Evolutionary conservation across 768 basidiomycete genomes (phyloP), one percentile per base, ranked within the genome.

Genomic region (Xerocomellus intermedius): DNA sequence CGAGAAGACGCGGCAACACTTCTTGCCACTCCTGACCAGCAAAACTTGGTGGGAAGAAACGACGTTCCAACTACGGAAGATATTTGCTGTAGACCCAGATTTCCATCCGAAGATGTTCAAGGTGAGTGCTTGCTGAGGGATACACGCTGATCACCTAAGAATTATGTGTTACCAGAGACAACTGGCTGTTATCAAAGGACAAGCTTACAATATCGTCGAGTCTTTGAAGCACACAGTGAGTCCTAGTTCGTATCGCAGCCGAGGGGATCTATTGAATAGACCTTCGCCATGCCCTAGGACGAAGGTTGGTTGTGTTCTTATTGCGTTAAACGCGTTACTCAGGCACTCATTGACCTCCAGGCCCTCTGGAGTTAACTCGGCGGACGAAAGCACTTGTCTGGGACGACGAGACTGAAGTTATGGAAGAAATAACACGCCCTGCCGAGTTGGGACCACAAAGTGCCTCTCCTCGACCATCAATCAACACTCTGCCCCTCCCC

Each of bases 11-110:
- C 78, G 93, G 28, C 81, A 83, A 50, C 88, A 91, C 64, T 93
- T 95, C 69, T 70, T 95, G 49, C 87, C 91, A 0, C 73, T 93
- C 32, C 72, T 96, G 46, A 89, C 90, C 3, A 91, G 87, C 8
- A 92, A 90, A 64, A 65, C 74, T 9, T 96, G 94, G 94, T 96
- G 94, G 94, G 84, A 89, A 64, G 86, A 92, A 65, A 93, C 92
- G 8, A 89, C 86, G 4, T 87, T 77, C 58, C 82, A 91, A 59
- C 74, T 95, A 14, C 79, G 87, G 60, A 86, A 85, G 58, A 66
- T 93, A 9, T 93, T 93, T 65, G 84, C 84, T 12, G 77, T 91
- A 3, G 93, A 94, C 66, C 84, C 87, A 4, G 92, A 90, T 71
- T 93, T 91, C 66, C 89, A 93, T 70, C 88, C 88, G 1, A 91